Conservation (phyloP, 257 asterid genomes). For the Cinchona pubescens region DNA sequence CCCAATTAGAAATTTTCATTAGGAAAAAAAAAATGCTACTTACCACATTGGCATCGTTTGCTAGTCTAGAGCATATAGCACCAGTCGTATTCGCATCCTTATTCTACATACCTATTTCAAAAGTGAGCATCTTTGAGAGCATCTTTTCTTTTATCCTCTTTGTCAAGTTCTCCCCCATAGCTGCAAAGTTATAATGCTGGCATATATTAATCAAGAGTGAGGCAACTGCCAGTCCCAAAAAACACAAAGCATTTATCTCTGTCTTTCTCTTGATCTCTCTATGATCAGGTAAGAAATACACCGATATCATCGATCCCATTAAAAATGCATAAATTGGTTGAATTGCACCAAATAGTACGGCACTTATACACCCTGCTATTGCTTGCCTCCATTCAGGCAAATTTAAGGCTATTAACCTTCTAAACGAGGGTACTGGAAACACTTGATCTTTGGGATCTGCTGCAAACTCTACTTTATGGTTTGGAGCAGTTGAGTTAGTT, state of each 20-base stretch:
- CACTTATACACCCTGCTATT: too few species aligned
- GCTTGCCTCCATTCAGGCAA: too few species aligned
- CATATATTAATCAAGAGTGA: constrained; percentile 54
- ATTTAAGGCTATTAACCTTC: too few species aligned
- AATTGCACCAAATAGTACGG: too few species aligned
- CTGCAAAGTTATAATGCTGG: constrained; percentile 82
- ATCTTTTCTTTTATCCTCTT: constrained; percentile 78
- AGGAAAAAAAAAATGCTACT: constrained; percentile 10
- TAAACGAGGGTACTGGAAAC: too few species aligned
- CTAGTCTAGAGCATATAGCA: constrained; percentile 77
- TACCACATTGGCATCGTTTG: constrained; percentile 95
- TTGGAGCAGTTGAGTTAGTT: too few species aligned
- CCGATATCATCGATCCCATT: constrained; percentile 79
- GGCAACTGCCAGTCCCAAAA: constrained; percentile 67
- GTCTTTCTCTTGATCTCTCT: constrained; percentile 56
- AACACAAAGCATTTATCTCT: constrained; percentile 44
- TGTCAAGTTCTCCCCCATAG: constrained; percentile 90
- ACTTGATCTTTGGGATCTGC: too few species aligned
- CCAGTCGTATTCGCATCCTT: constrained; percentile 77
- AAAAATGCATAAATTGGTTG: too few species aligned
- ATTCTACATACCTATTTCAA: constrained; percentile 90
- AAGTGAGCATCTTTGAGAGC: constrained; percentile 81
- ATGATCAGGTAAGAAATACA: constrained; percentile 61
- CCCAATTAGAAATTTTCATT: too few species aligned
- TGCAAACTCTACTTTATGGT: too few species aligned